Evolutionary conservation across 495 filamentous ascomycete genomes (phyloP).

Genomic region (Trichoderma orchidacearum): DNA sequence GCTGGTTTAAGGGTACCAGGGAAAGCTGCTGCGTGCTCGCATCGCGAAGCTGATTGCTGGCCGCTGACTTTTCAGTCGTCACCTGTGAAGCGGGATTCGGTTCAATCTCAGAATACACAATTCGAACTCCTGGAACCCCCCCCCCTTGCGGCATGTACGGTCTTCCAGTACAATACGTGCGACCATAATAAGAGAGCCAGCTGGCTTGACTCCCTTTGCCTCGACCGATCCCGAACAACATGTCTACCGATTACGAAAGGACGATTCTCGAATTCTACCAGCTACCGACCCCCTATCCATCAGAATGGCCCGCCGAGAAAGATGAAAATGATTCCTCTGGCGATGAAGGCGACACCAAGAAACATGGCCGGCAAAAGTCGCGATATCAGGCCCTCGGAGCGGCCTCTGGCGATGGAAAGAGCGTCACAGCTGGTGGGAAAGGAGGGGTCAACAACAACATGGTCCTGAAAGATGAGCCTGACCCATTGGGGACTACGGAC

Average conservation of each 20-base stretch:
- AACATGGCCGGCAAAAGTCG: conserved; percentile 50
- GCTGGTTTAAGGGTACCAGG: too few species aligned
- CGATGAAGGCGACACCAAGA: conserved; percentile 33
- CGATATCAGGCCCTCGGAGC: conserved; percentile 75
- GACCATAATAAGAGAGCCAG: background rate
- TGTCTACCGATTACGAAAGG: conserved; percentile 53
- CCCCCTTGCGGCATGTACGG: background rate
- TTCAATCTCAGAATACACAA: too few species aligned
- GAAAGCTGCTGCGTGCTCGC: background rate
- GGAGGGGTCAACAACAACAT: conserved; percentile 53
- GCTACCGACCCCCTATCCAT: conserved; percentile 62
- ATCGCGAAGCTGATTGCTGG: background rate
- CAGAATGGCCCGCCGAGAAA: conserved; percentile 76
- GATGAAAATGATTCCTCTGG: conserved; percentile 59
- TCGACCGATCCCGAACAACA: conserved; percentile 7
- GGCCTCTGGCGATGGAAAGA: conserved; percentile 50
- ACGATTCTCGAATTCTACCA: conserved; percentile 83
- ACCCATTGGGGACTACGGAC: conserved; percentile 68
- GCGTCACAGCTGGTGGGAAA: conserved; percentile 46
- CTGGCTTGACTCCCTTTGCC: background rate
- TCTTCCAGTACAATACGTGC: background rate
- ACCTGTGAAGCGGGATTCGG: too few species aligned
- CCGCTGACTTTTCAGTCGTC: too few species aligned
- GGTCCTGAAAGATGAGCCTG: conserved; percentile 78
- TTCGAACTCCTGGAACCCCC: background rate